phyloP scores from a whole-genome alignment of 768 basidiomycete species.

The Arthromyces matolae region DNA sequence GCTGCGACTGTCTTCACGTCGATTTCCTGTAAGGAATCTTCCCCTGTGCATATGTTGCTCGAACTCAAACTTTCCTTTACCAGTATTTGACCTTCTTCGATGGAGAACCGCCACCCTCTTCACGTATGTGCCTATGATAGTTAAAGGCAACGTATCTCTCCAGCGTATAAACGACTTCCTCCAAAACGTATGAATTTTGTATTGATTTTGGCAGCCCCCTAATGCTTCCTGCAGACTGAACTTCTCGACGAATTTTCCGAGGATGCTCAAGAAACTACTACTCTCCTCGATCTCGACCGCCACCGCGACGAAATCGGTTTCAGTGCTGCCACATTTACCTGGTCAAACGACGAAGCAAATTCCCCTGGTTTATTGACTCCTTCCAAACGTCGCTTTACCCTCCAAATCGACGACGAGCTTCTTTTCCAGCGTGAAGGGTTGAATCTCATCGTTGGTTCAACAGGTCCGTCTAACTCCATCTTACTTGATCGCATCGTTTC shows the following conservation, averaged over 20 bases:
- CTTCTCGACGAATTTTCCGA: conserved; percentile 39
- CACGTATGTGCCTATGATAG: conserved; percentile 19
- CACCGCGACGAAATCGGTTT: conserved; percentile 42
- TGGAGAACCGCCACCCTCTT: conserved; percentile 38
- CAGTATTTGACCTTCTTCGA: conserved; percentile 59
- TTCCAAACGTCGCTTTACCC: conserved; percentile 42
- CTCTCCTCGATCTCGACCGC: conserved; percentile 8
- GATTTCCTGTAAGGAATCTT: conserved; percentile 9
- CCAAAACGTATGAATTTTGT: conserved; percentile 23
- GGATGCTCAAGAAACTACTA: conserved; percentile 8
- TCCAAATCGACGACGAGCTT: conserved; percentile 49
- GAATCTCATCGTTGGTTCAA: conserved; percentile 58
- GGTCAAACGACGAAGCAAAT: conserved; percentile 36
- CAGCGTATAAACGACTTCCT: conserved; percentile 45
- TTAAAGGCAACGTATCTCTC: conserved; percentile 56
- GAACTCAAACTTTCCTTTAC: too few relatives aligned
- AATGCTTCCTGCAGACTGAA: conserved; percentile 33
- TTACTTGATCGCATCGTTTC: not conserved
- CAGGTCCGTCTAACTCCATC: conserved; percentile 24
- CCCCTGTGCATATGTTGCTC: not conserved
- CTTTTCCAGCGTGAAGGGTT: conserved; percentile 48
- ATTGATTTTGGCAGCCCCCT: not conserved
- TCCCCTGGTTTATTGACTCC: conserved; percentile 27
- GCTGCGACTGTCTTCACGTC: conserved; percentile 16
- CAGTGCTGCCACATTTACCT: conserved; percentile 50